phyloP scores from a whole-genome alignment of 2,329 filamentous ascomycete species.

The Ophiostoma australiae region DNA sequence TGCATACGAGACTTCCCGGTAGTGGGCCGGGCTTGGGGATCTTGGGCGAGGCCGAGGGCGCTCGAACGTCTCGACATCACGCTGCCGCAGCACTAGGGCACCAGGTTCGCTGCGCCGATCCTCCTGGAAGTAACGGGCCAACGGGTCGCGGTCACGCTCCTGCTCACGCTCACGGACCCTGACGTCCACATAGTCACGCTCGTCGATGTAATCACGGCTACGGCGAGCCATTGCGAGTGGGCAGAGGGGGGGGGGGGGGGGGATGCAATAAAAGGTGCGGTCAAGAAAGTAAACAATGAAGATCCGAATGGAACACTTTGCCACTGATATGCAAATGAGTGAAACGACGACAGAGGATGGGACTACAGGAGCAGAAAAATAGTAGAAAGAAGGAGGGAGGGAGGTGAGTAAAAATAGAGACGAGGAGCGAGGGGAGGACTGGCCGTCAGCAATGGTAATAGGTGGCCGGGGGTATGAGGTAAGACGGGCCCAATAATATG shows the following conservation, averaged over 20 bases:
- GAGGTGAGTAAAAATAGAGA: background rate
- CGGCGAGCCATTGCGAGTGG: conserved; percentile 23
- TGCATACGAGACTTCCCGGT: conserved; percentile 38
- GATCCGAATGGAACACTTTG: background rate
- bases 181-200: conserved; percentile 26
- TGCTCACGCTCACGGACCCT: conserved; percentile 41
- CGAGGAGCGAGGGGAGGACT: background rate
- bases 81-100: conserved; percentile 50
- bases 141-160: conserved; percentile 40
- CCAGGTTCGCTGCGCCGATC: conserved; percentile 45
- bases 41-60: conserved; percentile 40
- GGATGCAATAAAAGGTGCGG: background rate
- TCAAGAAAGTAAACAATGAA: background rate
- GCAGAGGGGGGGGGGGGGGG: too few relatives aligned
- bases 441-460: conserved; percentile 8
- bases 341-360: background rate
- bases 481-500: background rate
- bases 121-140: conserved; percentile 49
- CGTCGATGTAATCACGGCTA: conserved; percentile 23
- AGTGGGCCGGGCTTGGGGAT: conserved; percentile 40
- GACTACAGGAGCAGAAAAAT: background rate
- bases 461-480: conserved; percentile 1
- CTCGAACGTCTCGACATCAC: conserved; percentile 53
- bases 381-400: background rate
- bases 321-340: background rate